phyloP scores from a whole-genome alignment of 2,329 filamentous ascomycete genomes.

The Alternaria sp. region DNA sequence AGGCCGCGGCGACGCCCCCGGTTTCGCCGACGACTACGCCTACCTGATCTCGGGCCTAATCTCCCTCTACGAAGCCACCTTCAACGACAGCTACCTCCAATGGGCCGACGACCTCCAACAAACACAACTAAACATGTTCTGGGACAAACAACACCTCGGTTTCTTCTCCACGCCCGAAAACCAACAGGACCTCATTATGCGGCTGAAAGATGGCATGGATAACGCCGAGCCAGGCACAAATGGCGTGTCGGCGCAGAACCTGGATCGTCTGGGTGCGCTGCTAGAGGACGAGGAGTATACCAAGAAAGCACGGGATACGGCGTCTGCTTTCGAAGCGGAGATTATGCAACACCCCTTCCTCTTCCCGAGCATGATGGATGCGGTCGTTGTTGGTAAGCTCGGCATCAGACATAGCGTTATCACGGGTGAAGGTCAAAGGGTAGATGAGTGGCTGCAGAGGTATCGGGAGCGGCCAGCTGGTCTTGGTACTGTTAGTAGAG shows the following conservation, averaged over 20 bases:
- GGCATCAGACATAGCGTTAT: conserved; percentile 69
- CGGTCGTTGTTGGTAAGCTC: conserved; percentile 75
- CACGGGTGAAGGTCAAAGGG: conserved; percentile 54
- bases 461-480: conserved; percentile 49
- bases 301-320: conserved; percentile 72
- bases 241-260: conserved; percentile 81
- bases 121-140: conserved; percentile 78
- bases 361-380: conserved; percentile 79
- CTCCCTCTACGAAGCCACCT: conserved; percentile 82
- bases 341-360: conserved; percentile 92
- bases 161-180: conserved; percentile 75
- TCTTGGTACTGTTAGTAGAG: conserved; percentile 41
- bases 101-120: conserved; percentile 85
- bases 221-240: conserved; percentile 90
- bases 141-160: conserved; percentile 66
- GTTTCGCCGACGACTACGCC: conserved; percentile 94
- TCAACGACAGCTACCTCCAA: conserved; percentile 74
- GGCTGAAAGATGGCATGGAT: conserved; percentile 95
- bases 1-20: conserved; percentile 68
- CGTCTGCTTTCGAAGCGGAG: conserved; percentile 87
- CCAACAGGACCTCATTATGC: conserved; percentile 75
- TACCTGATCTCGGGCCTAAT: conserved; percentile 84
- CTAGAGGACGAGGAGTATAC: conserved; percentile 70
- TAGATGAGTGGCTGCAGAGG: conserved; percentile 50
- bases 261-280: conserved; percentile 78